Evolutionary conservation across 352 stramenopile species (phyloP).

Genomic region (Thalassiosira ordinaria): DNA sequence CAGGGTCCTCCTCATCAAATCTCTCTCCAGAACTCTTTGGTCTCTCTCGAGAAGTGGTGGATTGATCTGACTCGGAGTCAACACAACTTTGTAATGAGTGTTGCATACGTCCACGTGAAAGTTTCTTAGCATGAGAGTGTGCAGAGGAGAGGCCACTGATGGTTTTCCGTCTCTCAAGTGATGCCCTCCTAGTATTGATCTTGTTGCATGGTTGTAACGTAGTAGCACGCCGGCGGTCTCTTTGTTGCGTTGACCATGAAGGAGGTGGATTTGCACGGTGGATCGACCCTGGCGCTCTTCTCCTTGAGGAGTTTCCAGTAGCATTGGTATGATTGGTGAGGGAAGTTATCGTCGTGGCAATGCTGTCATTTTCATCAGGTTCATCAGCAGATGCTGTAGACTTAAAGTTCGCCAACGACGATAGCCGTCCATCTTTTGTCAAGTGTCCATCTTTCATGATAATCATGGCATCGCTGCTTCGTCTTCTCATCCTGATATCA

Average conservation of each 20-base stretch:
- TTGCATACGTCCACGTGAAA: background rate
- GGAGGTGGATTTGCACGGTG: background rate
- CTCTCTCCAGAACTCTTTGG: no score
- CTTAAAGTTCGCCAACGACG: slow-evolving; percentile 1
- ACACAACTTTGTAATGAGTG: background rate
- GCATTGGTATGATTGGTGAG: slow-evolving; percentile 28
- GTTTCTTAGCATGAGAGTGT: background rate
- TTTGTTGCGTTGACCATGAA: background rate
- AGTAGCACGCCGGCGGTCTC: background rate
- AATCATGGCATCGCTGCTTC: slow-evolving; percentile 27
- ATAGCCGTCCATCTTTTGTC: no score
- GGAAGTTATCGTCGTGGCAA: slow-evolving; percentile 43
- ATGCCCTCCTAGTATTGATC: background rate
- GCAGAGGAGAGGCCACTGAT: background rate
- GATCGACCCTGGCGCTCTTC: background rate
- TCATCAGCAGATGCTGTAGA: slow-evolving; percentile 22
- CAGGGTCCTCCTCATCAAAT: no score
- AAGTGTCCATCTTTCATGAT: slow-evolving; percentile 15
- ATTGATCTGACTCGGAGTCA: slow-evolving; percentile 10
- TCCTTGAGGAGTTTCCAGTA: slow-evolving; percentile 23
- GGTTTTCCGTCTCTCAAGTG: slow-evolving; percentile 18
- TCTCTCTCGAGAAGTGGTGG: background rate
- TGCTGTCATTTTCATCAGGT: slow-evolving; percentile 53
- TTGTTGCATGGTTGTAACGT: slow-evolving; percentile 7
- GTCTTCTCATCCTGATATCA: slow-evolving; percentile 9